Evolutionary conservation across 2,329 filamentous ascomycete genomes (phyloP), one percentile per base, ranked within the genome.

Genomic region (Sarocladium brachiariae): DNA sequence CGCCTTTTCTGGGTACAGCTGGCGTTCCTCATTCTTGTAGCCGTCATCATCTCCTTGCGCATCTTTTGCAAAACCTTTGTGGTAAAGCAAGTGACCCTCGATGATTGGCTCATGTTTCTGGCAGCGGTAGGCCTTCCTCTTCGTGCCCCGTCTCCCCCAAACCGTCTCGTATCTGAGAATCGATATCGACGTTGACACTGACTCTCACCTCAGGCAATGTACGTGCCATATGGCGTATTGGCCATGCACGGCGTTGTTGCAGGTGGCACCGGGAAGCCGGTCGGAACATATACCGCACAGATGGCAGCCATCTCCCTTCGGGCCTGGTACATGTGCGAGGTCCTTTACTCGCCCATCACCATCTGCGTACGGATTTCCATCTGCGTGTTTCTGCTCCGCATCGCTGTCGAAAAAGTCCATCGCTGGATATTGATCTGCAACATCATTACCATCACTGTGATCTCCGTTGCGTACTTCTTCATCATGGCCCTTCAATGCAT

Each of bases 401-500:
- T 75, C 34, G 65, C 66, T 8, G 60, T 64, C 5, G 54, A 56
- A 10, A 61, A 54, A 19, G 50, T 61, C 31, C 66, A 74, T 52
- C 60, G 61, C 3, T 58, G 60, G 53, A 61, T 69, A 39, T 63
- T 70, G 31, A 61, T 63, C 43, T 49, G 51, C 46, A 63, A 64
- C 35, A 49, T 69, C 16, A 57, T 50, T 4, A 65, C 71, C 51
- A 66, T 74, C 52, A 65, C 63, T 49, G 45, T 57, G 18, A 61
- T 66, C 31, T 70, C 70, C 0, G 50, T 60, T 6, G 61, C 58
- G 10, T 73, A 69, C 56, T 73, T 74, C 60, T 70, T 76, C 57
- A 59, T 76, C 52, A 68, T 73, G 5, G 55, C 75, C 0, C 68
- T 79, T 14, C 76, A 78, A 56, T 80, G 76, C 61, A 61, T 55